Percentiles rank a stretch among this genome's conserved stretches.
phyloP scores from a whole-genome alignment of 805 yeast genomes.

The Ogataea nonfermentans region DNA sequence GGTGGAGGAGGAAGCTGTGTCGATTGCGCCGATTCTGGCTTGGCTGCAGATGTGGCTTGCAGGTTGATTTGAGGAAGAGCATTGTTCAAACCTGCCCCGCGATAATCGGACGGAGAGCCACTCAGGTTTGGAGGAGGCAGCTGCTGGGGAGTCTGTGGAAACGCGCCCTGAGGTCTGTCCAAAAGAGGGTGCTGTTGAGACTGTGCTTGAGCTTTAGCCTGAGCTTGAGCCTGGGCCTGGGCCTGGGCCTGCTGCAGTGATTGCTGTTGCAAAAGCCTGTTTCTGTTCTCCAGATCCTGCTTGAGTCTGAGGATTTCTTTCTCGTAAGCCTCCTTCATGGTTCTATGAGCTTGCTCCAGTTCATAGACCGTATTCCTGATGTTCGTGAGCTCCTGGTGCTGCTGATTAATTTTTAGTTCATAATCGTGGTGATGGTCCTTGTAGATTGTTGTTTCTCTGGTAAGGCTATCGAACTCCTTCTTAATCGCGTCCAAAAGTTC shows the following conservation, averaged over 20 bases:
- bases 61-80: conserved; percentile 24
- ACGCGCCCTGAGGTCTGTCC: conserved; percentile 20
- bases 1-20: conserved; percentile 29
- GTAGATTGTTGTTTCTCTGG: conserved; percentile 80
- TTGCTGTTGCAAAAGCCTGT: conserved; percentile 51
- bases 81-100: conserved; percentile 22
- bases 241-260: conserved; percentile 38
- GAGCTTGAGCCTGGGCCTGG: conserved; percentile 31
- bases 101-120: conserved; percentile 26
- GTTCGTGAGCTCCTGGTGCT: conserved; percentile 88
- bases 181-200: conserved; percentile 23
- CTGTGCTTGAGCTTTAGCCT: conserved; percentile 25
- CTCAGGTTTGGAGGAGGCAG: conserved; percentile 36
- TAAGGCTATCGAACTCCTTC: conserved; percentile 82
- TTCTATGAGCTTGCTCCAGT: conserved; percentile 89
- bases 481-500: conserved; percentile 90
- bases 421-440: conserved; percentile 91
- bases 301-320: conserved; percentile 86
- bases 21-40: conserved; percentile 31
- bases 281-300: conserved; percentile 79
- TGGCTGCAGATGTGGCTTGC: conserved; percentile 27
- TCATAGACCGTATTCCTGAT: conserved; percentile 93
- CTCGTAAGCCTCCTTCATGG: conserved; percentile 93
- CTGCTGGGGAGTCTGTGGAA: conserved; percentile 33
- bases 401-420: conserved; percentile 87